Evolutionary conservation across 108 stramenopile species (phyloP).

Genomic region (Pseudonitzschia pungens): DNA sequence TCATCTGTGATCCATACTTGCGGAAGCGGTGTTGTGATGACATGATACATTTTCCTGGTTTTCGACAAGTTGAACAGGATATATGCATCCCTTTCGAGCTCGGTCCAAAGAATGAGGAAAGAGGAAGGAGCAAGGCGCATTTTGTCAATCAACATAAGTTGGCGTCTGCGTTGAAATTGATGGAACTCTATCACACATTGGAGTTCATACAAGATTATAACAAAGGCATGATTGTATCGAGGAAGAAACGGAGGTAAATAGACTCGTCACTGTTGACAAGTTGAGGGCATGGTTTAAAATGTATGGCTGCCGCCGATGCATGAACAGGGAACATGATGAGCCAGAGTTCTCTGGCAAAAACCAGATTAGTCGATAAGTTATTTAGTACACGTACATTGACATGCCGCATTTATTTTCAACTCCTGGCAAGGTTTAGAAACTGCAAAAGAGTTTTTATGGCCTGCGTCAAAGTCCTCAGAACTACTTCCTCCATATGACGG

Average conservation of each 20-base stretch:
- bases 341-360: neutral
- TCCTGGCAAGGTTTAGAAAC: too few relatives aligned
- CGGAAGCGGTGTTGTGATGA: neutral
- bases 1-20: slow-evolving; percentile 1
- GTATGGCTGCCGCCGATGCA: too few relatives aligned
- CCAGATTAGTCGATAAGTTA: neutral
- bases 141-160: neutral
- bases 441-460: too few relatives aligned
- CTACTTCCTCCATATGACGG: too few relatives aligned
- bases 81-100: neutral
- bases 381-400: too few relatives aligned
- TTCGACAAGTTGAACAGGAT: neutral
- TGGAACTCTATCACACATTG: slow-evolving; percentile 15
- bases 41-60: neutral
- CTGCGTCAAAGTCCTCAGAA: too few relatives aligned
- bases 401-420: too few relatives aligned
- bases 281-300: neutral
- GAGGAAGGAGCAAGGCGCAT: neutral
- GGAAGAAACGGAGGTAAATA: slow-evolving; percentile 6
- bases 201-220: slow-evolving; percentile 30
- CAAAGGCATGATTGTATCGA: slow-evolving; percentile 24
- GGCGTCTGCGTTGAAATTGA: neutral
- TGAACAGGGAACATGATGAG: too few relatives aligned
- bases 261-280: neutral
- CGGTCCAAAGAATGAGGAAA: neutral